Evolutionary conservation across 345 rosid species (phyloP).

Genomic region (Bruguiera gymnorhiza): DNA sequence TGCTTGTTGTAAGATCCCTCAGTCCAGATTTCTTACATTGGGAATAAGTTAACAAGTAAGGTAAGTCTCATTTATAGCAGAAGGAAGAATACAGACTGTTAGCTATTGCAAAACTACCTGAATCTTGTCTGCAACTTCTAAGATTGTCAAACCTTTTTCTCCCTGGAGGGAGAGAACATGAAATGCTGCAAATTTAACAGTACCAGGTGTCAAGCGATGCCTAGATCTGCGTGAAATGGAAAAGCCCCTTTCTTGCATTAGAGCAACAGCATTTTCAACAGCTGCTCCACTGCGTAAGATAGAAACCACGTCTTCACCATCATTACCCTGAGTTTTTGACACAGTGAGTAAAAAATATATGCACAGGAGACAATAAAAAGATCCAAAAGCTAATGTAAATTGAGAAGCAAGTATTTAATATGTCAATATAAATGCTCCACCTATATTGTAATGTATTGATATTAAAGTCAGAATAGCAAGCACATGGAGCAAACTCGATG

Average conservation of each 20-base stretch:
- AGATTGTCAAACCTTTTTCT: slow-evolving; percentile 66
- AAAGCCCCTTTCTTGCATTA: slow-evolving; percentile 83
- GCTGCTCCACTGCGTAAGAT: slow-evolving; percentile 75
- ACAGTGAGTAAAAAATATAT: neutral
- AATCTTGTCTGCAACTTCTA: slow-evolving; percentile 88
- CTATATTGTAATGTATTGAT: too few relatives aligned
- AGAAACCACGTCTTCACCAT: slow-evolving; percentile 62
- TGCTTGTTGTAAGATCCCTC: slow-evolving; percentile 87
- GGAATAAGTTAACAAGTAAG: slow-evolving; percentile 1
- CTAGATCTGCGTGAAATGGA: slow-evolving; percentile 74
- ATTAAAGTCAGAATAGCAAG: too few relatives aligned
- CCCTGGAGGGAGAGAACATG: slow-evolving; percentile 82
- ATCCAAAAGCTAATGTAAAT: neutral
- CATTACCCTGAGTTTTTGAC: slow-evolving; percentile 44
- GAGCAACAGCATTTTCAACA: slow-evolving; percentile 76
- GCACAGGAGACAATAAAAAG: neutral
- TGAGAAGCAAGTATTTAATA: neutral
- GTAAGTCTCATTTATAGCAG: neutral
- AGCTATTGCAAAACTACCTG: slow-evolving; percentile 48
- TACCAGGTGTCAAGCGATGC: slow-evolving; percentile 91
- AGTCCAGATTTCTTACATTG: slow-evolving; percentile 71
- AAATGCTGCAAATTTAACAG: slow-evolving; percentile 92
- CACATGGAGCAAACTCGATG: too few relatives aligned
- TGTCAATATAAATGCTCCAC: too few relatives aligned
- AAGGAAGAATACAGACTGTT: neutral